Evolutionary conservation across 2,329 filamentous ascomycete species (phyloP).

Genomic region (Xylaria polymorpha): DNA sequence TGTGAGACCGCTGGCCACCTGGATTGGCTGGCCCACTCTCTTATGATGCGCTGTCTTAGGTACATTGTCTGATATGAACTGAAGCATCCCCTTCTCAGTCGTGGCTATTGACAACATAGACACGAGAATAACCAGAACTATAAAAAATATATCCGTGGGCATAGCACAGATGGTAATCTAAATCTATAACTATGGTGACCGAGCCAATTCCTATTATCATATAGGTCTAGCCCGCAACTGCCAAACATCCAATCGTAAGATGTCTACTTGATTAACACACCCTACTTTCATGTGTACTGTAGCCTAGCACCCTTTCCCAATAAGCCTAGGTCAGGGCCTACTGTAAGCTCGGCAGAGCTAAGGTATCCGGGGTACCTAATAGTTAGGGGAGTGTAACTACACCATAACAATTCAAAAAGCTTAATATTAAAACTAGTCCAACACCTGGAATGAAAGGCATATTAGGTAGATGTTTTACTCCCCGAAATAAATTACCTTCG

Average conservation of each 20-base stretch:
- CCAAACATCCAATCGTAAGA: neutral
- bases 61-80: neutral
- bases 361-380: neutral
- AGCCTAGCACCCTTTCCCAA: neutral
- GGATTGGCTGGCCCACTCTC: neutral
- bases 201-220: neutral
- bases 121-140: neutral
- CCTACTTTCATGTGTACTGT: neutral
- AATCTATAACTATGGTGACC: neutral
- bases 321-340: neutral
- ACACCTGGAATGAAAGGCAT: neutral
- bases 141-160: neutral
- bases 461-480: neutral
- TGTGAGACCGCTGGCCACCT: slow-evolving; percentile 11
- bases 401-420: neutral
- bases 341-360: neutral
- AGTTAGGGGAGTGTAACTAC: neutral
- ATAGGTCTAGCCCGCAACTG: neutral
- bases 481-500: neutral
- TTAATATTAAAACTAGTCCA: too few species aligned
- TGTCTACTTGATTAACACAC: neutral
- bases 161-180: neutral
- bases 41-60: too few species aligned
- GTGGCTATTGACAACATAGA: neutral
- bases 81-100: neutral